Evolutionary conservation across 2,329 filamentous ascomycete species (phyloP).

Genomic region (Conoideocrella luteorostrata): DNA sequence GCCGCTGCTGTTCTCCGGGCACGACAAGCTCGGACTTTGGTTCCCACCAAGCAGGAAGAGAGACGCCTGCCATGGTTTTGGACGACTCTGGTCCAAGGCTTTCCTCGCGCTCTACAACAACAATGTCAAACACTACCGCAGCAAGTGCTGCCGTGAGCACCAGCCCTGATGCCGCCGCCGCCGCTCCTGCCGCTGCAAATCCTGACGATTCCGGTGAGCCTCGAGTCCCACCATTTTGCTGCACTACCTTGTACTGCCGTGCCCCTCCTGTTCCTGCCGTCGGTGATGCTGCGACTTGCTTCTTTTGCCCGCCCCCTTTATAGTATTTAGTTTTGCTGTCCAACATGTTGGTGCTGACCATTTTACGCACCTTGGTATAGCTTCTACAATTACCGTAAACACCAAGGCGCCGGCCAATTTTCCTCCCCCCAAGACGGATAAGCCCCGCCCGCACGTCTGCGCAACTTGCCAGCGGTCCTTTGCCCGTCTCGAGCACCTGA

Average conservation of each 20-base stretch:
- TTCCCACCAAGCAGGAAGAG: not conserved
- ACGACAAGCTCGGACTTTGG: conserved; percentile 9
- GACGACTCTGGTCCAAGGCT: conserved; percentile 32
- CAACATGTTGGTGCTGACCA: too few species aligned
- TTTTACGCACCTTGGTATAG: conserved; percentile 21
- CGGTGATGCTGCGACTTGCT: conserved; percentile 10
- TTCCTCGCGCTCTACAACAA: conserved; percentile 24
- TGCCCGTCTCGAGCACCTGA: conserved; percentile 89
- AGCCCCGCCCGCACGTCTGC: conserved; percentile 92
- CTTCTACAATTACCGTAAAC: conserved; percentile 46
- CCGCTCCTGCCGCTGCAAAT: conserved; percentile 10
- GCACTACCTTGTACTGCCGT: conserved; percentile 14
- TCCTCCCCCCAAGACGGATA: conserved; percentile 90
- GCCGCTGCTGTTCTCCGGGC: conserved; percentile 1
- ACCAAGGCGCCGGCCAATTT: conserved; percentile 43
- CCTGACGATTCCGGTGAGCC: conserved; percentile 36
- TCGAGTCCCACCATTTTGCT: conserved; percentile 8
- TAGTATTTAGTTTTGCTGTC: too few species aligned
- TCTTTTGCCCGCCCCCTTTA: conserved; percentile 11
- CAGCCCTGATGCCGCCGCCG: conserved; percentile 13
- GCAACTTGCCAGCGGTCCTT: conserved; percentile 87
- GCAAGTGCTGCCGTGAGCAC: conserved; percentile 22
- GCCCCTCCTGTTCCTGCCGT: conserved; percentile 27
- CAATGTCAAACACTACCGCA: conserved; percentile 29
- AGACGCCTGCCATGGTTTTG: conserved; percentile 29